phyloP scores from a whole-genome alignment of 108 stramenopile species.

The Cylindrotheca fusiformis region DNA sequence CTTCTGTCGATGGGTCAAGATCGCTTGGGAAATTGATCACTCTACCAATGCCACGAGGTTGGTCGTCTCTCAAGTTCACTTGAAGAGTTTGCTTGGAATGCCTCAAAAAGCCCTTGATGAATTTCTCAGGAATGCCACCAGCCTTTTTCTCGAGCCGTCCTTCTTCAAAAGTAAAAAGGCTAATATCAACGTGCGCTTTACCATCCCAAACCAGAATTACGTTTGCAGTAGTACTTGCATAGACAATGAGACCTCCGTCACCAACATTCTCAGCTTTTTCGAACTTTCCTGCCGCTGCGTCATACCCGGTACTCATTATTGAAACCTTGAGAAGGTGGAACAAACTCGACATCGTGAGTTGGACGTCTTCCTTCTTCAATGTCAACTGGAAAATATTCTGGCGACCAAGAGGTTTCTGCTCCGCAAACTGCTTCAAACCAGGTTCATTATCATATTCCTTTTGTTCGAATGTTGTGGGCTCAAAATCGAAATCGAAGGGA shows the following conservation, averaged over 20 bases:
- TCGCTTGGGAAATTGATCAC: constrained; percentile 45
- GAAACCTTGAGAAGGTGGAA: constrained; percentile 2
- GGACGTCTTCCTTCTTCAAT: not conserved
- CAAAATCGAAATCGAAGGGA: constrained; percentile 4
- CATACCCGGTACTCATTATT: not conserved
- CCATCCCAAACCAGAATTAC: constrained; percentile 43
- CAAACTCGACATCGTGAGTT: not conserved
- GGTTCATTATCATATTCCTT: constrained; percentile 57
- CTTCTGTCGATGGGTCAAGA: not conserved
- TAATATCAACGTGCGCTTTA: constrained; percentile 39
- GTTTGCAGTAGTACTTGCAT: constrained; percentile 12
- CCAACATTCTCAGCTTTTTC: constrained; percentile 2
- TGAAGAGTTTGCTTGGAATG: constrained; percentile 3
- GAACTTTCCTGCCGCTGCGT: not conserved
- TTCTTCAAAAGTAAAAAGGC: constrained; percentile 15
- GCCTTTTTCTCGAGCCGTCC: not conserved
- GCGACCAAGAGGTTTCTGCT: constrained; percentile 55
- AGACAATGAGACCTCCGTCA: constrained; percentile 15
- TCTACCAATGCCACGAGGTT: constrained; percentile 49
- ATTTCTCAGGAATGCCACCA: constrained; percentile 6
- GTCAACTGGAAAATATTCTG: constrained; percentile 54
- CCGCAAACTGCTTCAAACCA: constrained; percentile 53
- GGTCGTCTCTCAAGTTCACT: constrained; percentile 34
- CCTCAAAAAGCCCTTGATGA: constrained; percentile 7
- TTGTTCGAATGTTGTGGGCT: constrained; percentile 25